These are phyloP conservation scores for Torrubiella hemipterigena DNA, from an alignment of 2,329 filamentous ascomycete species.

Conservation along the genomic window DNA sequence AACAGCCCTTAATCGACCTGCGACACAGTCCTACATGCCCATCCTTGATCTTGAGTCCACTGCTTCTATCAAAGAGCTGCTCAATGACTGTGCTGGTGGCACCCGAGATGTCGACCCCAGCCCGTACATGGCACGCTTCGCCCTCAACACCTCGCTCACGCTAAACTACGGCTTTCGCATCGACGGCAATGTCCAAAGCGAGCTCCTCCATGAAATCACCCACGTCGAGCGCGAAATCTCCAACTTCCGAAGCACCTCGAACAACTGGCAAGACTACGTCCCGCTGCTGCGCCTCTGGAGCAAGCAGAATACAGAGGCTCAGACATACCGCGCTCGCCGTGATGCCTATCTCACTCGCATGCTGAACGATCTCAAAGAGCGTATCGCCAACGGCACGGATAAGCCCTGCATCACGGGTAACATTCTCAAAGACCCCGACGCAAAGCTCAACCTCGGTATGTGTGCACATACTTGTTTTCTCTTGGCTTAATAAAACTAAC, in stretches of 20 bases:
- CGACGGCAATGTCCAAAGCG: conserved; percentile 54
- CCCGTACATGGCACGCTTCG: conserved; percentile 63
- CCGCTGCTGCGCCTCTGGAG: conserved; percentile 57
- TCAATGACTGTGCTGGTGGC: conserved; percentile 51
- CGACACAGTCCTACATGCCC: conserved; percentile 69
- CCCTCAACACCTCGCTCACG: conserved; percentile 65
- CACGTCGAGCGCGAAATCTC: conserved; percentile 65
- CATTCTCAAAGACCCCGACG: conserved; percentile 44
- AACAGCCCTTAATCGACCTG: conserved; percentile 65
- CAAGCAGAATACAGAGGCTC: conserved; percentile 48
- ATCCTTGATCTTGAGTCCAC: conserved; percentile 69
- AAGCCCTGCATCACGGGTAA: conserved; percentile 28
- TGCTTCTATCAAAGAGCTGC: conserved; percentile 59
- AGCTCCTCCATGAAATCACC: conserved; percentile 60
- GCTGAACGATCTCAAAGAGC: conserved; percentile 40
- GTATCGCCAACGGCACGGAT: conserved; percentile 26
- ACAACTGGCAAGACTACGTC: conserved; percentile 82
- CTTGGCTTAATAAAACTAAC: background rate
- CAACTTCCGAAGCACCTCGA: conserved; percentile 66
- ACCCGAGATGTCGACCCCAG: conserved; percentile 55
- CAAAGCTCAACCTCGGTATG: conserved; percentile 23
- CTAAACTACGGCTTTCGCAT: conserved; percentile 73
- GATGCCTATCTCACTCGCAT: conserved; percentile 57
- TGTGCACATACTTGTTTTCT: background rate
- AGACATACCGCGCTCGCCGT: conserved; percentile 53